Percentiles rank a stretch among this genome's conserved stretches.
Conservation (phyloP, 495 filamentous ascomycete species). For the Penicillium salamii region DNA sequence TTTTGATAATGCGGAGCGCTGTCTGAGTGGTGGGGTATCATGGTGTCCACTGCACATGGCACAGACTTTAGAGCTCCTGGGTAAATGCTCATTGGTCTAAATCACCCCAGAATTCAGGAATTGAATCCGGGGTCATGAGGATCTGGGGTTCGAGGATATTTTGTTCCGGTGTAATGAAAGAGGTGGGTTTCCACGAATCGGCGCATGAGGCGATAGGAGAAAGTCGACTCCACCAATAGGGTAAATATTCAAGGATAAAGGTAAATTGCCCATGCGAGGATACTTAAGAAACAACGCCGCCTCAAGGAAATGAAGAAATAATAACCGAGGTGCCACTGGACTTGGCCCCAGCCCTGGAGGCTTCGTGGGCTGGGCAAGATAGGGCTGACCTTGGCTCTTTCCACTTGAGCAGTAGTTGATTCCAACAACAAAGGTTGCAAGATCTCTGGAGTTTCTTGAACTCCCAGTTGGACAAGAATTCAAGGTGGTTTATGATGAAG, state of each 20-base stretch:
- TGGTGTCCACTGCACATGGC: constrained; percentile 14
- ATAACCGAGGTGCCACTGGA: not conserved
- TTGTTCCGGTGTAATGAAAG: constrained; percentile 17
- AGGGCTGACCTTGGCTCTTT: not conserved
- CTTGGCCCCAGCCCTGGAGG: not conserved
- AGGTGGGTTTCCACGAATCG: constrained; percentile 39
- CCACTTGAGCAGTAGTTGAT: too few species aligned
- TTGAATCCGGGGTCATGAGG: constrained; percentile 22
- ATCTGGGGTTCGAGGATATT: constrained; percentile 43
- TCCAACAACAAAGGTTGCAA: too few species aligned
- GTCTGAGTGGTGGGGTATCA: constrained; percentile 33
- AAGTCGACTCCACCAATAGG: constrained; percentile 37
- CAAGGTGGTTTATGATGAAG: too few species aligned
- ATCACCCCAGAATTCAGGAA: not conserved
- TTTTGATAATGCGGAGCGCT: constrained; percentile 15
- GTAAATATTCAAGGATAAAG: not conserved
- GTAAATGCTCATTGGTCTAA: constrained; percentile 13
- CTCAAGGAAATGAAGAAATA: not conserved
- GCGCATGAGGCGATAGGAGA: constrained; percentile 6
- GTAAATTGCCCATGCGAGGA: too few species aligned
- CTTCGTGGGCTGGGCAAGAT: not conserved
- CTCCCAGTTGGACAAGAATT: too few species aligned
- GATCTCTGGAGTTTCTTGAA: too few species aligned
- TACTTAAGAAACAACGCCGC: not conserved
- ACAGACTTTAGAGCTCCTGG: not conserved